phyloP scores from a whole-genome alignment of 257 asterid genomes.

The Petunia axillaris region DNA sequence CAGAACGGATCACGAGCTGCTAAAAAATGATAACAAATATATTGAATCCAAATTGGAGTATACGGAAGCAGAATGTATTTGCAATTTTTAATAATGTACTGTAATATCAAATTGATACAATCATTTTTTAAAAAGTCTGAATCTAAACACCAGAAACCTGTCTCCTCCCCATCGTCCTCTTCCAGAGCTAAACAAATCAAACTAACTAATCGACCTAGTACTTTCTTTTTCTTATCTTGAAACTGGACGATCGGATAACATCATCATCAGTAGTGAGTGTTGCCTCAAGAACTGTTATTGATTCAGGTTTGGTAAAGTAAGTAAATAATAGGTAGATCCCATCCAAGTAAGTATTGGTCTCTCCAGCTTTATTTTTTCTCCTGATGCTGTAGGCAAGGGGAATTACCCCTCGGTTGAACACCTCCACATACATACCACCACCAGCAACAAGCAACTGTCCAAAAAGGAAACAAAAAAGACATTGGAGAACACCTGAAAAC shows the following conservation, averaged over 20 bases:
- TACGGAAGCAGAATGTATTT: background rate
- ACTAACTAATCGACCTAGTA: slow-evolving; percentile 4
- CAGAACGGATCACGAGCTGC: background rate
- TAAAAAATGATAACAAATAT: background rate
- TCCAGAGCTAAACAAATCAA: background rate
- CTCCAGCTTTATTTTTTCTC: slow-evolving; percentile 87
- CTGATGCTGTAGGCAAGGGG: slow-evolving; percentile 83
- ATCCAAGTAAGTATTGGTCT: slow-evolving; percentile 83
- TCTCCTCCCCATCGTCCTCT: background rate
- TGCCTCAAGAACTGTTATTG: slow-evolving; percentile 51
- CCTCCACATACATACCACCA: slow-evolving; percentile 91
- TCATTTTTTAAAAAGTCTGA: background rate
- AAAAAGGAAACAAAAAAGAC: slow-evolving; percentile 1
- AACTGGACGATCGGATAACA: slow-evolving; percentile 74
- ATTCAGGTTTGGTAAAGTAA: slow-evolving; percentile 86
- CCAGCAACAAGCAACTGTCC: slow-evolving; percentile 89
- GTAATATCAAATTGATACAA: background rate
- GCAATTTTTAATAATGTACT: background rate
- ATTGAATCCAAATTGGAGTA: background rate
- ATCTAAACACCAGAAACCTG: background rate
- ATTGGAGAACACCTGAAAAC: background rate
- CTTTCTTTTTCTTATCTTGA: slow-evolving; percentile 85
- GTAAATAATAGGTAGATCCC: slow-evolving; percentile 90
- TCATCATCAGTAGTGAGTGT: slow-evolving; percentile 66
- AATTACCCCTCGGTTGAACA: slow-evolving; percentile 89